Evolutionary conservation across 371 early-diverging fungal species (phyloP), one percentile per base, ranked within the genome.

Genomic region (Cladochytrium tenue): DNA sequence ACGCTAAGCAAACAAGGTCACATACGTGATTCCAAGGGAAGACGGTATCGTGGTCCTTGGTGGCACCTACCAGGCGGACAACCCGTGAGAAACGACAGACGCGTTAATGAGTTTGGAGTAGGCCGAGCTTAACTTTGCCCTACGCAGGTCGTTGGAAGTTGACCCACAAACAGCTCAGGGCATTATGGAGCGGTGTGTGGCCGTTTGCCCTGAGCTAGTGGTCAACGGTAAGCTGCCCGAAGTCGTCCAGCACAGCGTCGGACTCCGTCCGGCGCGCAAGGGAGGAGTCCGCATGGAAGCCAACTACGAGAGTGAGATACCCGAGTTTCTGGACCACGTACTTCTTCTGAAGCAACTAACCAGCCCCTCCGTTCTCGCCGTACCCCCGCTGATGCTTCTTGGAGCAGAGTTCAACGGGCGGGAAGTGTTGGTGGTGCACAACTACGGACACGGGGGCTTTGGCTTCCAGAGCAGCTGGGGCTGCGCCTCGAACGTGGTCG

Each of bases 371-470:
- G 27, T 36, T n/a, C 25, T 7, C 10, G 28, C 25, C 7, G 7
- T n/a, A 23, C 52, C 53, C 27, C 32, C 25, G 13, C 50, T n/a
- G 5, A 66, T 34, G 43, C 20, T 20, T 20, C 10, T n/a, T 27
- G 28, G 32, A 51, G 3, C 31, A 71, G 71, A 66, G 50, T 59
- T 43, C 43, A 20, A n/a, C 0, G 66, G 68, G 2, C 33, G 62
- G 13, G 61, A 60, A 2, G 55, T 89, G 7, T 32, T 87, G 34
- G 74, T 91, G 1, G 81, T 85, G 10, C 90, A 92, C 74, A 88
- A 88, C 62, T 92, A 92, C 77, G 94, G 94, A 0, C 94, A 93
- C 74, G 90, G 90, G 28, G 89, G 90, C 0, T 88, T 81, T 64
- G 91, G 90, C 28, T 90, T 83, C 68, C 88, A 89, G 70, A 81